A percentile compares a stretch with the other conserved stretches of the same genome.
Evolutionary conservation across 331 rosid genomes (phyloP).

Genomic region (Spiraea crenata): DNA sequence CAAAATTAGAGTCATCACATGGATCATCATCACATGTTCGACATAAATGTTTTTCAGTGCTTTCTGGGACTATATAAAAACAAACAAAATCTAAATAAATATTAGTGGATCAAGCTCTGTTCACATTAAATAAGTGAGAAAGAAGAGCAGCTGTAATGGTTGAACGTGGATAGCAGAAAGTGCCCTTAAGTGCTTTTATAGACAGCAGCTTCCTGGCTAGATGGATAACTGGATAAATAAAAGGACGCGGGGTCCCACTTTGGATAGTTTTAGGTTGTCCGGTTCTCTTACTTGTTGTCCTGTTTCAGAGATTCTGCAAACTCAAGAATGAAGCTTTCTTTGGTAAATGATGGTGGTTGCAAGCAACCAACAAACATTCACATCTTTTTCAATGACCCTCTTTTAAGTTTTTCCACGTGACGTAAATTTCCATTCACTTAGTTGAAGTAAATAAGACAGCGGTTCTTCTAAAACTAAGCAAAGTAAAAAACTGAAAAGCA

Average conservation of each 20-base stretch:
- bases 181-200: not conserved
- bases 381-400: not conserved
- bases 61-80: constrained; percentile 1
- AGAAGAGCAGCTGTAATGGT: constrained; percentile 13
- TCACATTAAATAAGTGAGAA: constrained; percentile 10
- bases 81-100: not conserved
- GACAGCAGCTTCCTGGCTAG: no score
- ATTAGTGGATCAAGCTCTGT: constrained; percentile 9
- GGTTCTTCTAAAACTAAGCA: no score
- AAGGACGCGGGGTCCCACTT: no score
- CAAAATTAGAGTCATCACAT: not conserved
- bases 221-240: not conserved
- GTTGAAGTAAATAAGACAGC: no score
- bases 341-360: not conserved
- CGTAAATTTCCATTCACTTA: no score
- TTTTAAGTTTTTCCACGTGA: not conserved
- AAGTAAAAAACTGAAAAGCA: no score
- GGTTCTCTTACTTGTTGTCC: not conserved
- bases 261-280: no score
- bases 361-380: not conserved
- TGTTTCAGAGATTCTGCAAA: not conserved
- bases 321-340: not conserved
- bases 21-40: constrained; percentile 27
- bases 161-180: constrained; percentile 9
- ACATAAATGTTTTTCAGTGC: constrained; percentile 14